Evolutionary conservation across 2,329 filamentous ascomycete genomes (phyloP).

Genomic region (Aspergillus unguis): DNA sequence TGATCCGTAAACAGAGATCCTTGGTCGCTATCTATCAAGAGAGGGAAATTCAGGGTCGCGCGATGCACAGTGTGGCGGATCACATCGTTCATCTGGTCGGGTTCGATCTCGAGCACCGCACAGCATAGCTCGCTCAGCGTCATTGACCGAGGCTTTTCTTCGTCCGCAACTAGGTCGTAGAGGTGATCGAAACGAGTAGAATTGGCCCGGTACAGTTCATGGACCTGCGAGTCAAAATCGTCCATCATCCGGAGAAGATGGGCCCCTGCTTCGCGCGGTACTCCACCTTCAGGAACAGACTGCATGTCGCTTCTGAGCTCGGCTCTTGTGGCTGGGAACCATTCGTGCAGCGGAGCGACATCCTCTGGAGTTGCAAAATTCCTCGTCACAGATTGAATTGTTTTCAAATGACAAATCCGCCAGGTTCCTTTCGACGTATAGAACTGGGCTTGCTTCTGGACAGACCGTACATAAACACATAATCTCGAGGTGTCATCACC

Average conservation of each 20-base stretch:
- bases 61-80: constrained; percentile 37
- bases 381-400: constrained; percentile 50
- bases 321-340: constrained; percentile 45
- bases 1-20: constrained; percentile 33
- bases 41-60: constrained; percentile 29
- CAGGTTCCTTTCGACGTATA: constrained; percentile 44
- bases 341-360: constrained; percentile 48
- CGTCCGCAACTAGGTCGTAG: constrained; percentile 38
- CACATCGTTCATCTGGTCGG: constrained; percentile 29
- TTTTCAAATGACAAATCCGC: constrained; percentile 35
- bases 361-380: constrained; percentile 46
- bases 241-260: constrained; percentile 34
- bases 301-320: constrained; percentile 31
- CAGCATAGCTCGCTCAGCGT: constrained; percentile 38
- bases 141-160: constrained; percentile 31
- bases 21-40: constrained; percentile 34
- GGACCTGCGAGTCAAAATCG: constrained; percentile 32
- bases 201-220: constrained; percentile 35
- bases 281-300: constrained; percentile 38
- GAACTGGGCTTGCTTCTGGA: constrained; percentile 43
- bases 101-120: constrained; percentile 31
- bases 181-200: constrained; percentile 34
- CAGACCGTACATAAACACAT: constrained; percentile 41
- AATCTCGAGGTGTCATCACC: constrained; percentile 29
- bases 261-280: constrained; percentile 39